These are phyloP conservation scores for Hyaloscypha finlandica DNA, from an alignment of 495 filamentous ascomycete species.

Conservation along the genomic window DNA sequence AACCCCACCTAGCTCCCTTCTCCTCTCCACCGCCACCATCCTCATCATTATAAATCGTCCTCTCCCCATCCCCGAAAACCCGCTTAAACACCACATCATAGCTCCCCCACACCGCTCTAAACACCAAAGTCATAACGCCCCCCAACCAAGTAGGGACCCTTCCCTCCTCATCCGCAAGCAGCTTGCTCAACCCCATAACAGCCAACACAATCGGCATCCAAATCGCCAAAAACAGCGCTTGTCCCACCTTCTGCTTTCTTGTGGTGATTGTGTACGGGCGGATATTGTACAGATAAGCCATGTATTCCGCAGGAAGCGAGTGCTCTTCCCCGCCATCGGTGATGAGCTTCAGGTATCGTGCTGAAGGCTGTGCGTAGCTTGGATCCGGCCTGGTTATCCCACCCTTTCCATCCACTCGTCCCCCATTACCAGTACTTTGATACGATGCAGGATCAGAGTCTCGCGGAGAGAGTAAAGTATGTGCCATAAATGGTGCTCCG, in stretches of 20 bases:
- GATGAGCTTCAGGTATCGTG: conserved; percentile 79
- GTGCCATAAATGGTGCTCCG: conserved; percentile 47
- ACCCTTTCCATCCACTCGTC: neutral
- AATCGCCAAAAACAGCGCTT: conserved; percentile 55
- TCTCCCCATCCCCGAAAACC: conserved; percentile 87
- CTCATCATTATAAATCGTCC: conserved; percentile 51
- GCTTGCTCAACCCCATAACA: conserved; percentile 46
- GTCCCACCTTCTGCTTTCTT: conserved; percentile 63
- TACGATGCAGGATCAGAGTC: neutral
- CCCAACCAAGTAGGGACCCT: conserved; percentile 67
- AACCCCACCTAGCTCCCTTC: neutral
- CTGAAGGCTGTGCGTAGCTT: conserved; percentile 76
- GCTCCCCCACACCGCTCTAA: conserved; percentile 63
- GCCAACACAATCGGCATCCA: conserved; percentile 62
- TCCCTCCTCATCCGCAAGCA: conserved; percentile 64
- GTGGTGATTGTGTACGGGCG: conserved; percentile 71
- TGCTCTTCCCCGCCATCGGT: conserved; percentile 76
- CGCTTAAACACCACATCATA: conserved; percentile 72
- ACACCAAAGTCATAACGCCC: conserved; percentile 45
- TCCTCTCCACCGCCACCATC: conserved; percentile 18
- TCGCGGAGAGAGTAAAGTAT: conserved; percentile 34
- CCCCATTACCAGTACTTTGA: neutral
- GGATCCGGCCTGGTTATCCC: conserved; percentile 56
- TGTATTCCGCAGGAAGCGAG: conserved; percentile 72
- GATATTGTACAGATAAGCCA: conserved; percentile 63